Percentiles rank a stretch among this genome's conserved stretches.
phyloP scores from a whole-genome alignment of 108 stramenopile genomes.

The Pseudonitzschia multiseries region DNA sequence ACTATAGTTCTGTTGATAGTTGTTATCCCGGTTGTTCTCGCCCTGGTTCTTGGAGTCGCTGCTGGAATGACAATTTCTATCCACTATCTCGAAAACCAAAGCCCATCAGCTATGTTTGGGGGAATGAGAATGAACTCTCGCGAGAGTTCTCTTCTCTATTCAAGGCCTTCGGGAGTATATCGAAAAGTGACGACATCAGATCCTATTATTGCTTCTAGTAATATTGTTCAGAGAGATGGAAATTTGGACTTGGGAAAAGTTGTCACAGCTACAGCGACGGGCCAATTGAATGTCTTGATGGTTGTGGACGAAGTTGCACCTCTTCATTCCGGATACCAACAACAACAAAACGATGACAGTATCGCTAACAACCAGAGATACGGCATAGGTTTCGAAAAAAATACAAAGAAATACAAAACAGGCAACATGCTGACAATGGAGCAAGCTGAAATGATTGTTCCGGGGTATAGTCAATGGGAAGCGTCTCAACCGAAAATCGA shows the following conservation, averaged over 20 bases:
- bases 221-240: conserved; percentile 24
- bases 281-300: conserved; percentile 34
- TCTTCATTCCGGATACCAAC: conserved; percentile 3
- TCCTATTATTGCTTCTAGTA: conserved; percentile 28
- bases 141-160: not conserved
- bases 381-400: not conserved
- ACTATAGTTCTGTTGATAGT: conserved; percentile 12
- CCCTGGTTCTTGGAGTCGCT: conserved; percentile 31
- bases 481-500: conserved; percentile 30
- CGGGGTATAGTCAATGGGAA: conserved; percentile 27
- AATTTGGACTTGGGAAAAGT: conserved; percentile 38
- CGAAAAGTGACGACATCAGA: conserved; percentile 33
- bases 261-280: conserved; percentile 26
- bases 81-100: conserved; percentile 39
- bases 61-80: conserved; percentile 45
- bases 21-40: conserved; percentile 18
- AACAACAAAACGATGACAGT: not conserved
- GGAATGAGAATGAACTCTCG: conserved; percentile 4
- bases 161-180: not conserved
- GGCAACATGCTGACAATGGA: conserved; percentile 19
- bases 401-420: not conserved
- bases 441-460: conserved; percentile 30
- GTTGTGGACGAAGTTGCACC: conserved; percentile 43
- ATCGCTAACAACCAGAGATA: not conserved
- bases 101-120: conserved; percentile 12